Base-by-base conservation (phyloP, 2,329 filamentous ascomycete species). In the Neonectria faginata region DNA sequence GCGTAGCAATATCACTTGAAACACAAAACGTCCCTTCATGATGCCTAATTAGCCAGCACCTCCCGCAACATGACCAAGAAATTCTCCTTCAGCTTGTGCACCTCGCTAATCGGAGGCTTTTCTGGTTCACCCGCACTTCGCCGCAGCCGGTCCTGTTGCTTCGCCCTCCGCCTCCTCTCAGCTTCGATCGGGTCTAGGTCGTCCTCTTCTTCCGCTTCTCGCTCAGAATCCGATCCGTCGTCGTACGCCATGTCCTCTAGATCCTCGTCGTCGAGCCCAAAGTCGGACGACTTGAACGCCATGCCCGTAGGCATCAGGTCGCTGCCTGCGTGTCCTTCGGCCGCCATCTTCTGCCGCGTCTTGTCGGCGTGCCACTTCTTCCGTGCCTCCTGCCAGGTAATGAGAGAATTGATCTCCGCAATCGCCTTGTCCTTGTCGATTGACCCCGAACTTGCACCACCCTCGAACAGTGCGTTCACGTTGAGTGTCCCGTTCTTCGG, bases 331-430 rank as follows among this genome's bases (percentile, higher is more conserved):
- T 83, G 82, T 6, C 84, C 84, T 74, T 95, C 94, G 2, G 93
- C 94, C 0, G 96, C 96, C 96, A 99, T 98, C 85, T 99, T 99
- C 82, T 98, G 96, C 58, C 94, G 85, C 9, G 96, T 99, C 85
- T 99, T 99, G 80, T 97, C 93, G 66, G 95, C 90, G 77, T 99
- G 96, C 96, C 96, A 99, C 81, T 95, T 95, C 85, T 99, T 98
- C 60, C 96, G 86, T 45, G 93, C 92, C 76, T 94, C 93, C 79
- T 99, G 96, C 96, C 96, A 99, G 52, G 90, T 85, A 71, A 99
- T 96, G 54, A 99, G 84, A 31, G 86, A 83, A 74, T 98, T 89
- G 74, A 98, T 94, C 80, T 99, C 96, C 3, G 81, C 81, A 9
- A 94, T 88, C 0, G 92, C 92, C 68, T 88, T 88, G 2, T 87